Percentiles rank a stretch among this genome's conserved stretches.
Evolutionary conservation across 169 alveolate genomes (phyloP).

Genomic region (Cryptosporidium ubiquitum): DNA sequence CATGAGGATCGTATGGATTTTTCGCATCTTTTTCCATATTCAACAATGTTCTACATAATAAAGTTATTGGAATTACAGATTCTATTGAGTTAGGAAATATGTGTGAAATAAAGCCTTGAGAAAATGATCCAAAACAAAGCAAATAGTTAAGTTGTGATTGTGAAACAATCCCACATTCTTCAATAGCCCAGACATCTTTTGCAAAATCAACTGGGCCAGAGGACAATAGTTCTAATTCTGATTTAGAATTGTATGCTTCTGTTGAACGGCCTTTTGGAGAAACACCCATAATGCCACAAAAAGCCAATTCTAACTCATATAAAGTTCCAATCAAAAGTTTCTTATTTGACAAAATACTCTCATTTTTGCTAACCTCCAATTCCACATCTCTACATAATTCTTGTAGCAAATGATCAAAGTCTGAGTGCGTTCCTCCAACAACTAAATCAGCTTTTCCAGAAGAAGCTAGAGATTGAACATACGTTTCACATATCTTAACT

Average conservation of each 20-base stretch:
- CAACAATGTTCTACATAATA: conserved; percentile 38
- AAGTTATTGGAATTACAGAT: conserved; percentile 56
- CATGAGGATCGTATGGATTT: conserved; percentile 24
- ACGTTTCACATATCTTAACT: conserved; percentile 7
- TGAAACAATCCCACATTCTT: conserved; percentile 36
- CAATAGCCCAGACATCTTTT: conserved; percentile 61
- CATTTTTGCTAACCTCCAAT: conserved; percentile 49
- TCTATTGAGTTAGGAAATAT: conserved; percentile 39
- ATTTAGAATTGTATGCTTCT: not conserved
- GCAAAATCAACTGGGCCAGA: conserved; percentile 1
- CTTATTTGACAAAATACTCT: conserved; percentile 41
- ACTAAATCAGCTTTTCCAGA: conserved; percentile 34
- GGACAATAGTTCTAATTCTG: conserved; percentile 29
- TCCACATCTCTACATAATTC: conserved; percentile 46
- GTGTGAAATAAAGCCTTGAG: conserved; percentile 50
- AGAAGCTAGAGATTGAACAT: conserved; percentile 4
- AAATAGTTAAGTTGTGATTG: conserved; percentile 26
- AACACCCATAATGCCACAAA: conserved; percentile 47
- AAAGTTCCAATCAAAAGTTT: conserved; percentile 21
- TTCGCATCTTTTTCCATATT: conserved; percentile 20
- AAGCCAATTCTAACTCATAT: conserved; percentile 41
- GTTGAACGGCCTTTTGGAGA: conserved; percentile 43
- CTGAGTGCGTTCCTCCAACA: conserved; percentile 33
- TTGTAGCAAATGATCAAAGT: conserved; percentile 10
- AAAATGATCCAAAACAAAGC: conserved; percentile 42